Evolutionary conservation across 805 yeast species (phyloP).

Genomic region (Clavispora fructus): DNA sequence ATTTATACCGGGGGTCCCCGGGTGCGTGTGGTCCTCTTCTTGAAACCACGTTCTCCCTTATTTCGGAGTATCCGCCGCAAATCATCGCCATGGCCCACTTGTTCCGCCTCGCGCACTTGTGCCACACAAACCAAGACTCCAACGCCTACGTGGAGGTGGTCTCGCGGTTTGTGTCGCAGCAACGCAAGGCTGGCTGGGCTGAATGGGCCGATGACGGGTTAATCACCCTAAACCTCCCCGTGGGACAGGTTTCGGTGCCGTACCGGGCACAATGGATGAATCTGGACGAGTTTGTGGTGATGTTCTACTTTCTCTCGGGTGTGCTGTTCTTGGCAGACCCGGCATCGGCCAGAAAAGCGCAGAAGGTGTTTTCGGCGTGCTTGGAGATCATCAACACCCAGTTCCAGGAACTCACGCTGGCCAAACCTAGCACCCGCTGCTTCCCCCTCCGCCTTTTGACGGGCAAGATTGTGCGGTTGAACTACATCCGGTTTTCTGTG

Average conservation of each 20-base stretch:
- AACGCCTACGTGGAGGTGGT: slow-evolving; percentile 13
- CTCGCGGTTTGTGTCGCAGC: slow-evolving; percentile 11
- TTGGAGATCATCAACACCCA: slow-evolving; percentile 10
- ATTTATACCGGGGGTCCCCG: slow-evolving; percentile 26
- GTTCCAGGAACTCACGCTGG: slow-evolving; percentile 5
- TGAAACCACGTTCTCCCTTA: neutral
- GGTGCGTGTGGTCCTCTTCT: slow-evolving; percentile 9
- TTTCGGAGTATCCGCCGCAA: slow-evolving; percentile 18
- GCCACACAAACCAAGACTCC: slow-evolving; percentile 23
- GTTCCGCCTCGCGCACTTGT: slow-evolving; percentile 18
- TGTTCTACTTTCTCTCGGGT: slow-evolving; percentile 40
- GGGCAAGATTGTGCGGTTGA: slow-evolving; percentile 19
- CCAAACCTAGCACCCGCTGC: neutral
- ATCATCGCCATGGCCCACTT: slow-evolving; percentile 27
- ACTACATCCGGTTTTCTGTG: slow-evolving; percentile 18
- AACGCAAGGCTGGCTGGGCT: slow-evolving; percentile 17
- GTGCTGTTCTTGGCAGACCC: slow-evolving; percentile 32
- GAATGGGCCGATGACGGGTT: slow-evolving; percentile 29
- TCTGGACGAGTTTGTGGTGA: slow-evolving; percentile 37
- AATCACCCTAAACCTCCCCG: slow-evolving; percentile 2
- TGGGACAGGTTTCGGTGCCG: neutral
- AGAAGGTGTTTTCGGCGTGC: slow-evolving; percentile 34
- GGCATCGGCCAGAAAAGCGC: slow-evolving; percentile 28
- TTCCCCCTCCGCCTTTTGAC: slow-evolving; percentile 7
- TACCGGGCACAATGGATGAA: slow-evolving; percentile 38